Conservation (phyloP, 1,139 yeast species). For the Geotrichum cucujoidarum region DNA sequence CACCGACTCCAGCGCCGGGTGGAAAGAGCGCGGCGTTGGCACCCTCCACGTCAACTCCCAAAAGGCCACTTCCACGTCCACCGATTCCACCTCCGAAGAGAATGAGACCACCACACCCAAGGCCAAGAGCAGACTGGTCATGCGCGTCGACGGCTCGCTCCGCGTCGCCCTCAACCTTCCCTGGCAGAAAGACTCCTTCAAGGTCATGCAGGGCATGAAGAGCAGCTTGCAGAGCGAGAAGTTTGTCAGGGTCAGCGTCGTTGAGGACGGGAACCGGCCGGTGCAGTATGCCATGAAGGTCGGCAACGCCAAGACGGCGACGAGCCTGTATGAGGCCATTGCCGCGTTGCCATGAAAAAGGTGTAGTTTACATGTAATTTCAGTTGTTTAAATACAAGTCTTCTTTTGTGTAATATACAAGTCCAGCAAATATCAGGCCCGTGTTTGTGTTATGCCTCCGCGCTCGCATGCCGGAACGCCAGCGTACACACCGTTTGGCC, state of each 20-base stretch:
- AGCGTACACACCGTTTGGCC: conserved; percentile 87
- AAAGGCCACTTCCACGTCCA: conserved; percentile 17
- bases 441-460: background rate
- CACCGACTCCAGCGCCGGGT: conserved; percentile 54
- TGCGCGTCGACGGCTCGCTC: conserved; percentile 86
- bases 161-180: conserved; percentile 78
- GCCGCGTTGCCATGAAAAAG: conserved; percentile 34
- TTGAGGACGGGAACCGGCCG: conserved; percentile 55
- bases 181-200: conserved; percentile 50
- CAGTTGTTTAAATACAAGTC: background rate
- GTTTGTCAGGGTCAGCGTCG: conserved; percentile 62
- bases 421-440: too few species aligned
- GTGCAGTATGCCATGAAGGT: conserved; percentile 79
- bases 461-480: conserved; percentile 46
- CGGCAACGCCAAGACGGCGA: conserved; percentile 56
- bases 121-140: conserved; percentile 55
- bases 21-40: conserved; percentile 97
- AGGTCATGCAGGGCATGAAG: conserved; percentile 72
- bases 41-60: conserved; percentile 69
- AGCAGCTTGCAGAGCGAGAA: conserved; percentile 76
- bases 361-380: background rate
- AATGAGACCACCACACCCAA: conserved; percentile 18
- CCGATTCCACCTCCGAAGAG: conserved; percentile 3
- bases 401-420: too few species aligned
- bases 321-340: conserved; percentile 52